phyloP scores from a whole-genome alignment of 176 grass and related monocot species.

The Musa troglodytarum region DNA sequence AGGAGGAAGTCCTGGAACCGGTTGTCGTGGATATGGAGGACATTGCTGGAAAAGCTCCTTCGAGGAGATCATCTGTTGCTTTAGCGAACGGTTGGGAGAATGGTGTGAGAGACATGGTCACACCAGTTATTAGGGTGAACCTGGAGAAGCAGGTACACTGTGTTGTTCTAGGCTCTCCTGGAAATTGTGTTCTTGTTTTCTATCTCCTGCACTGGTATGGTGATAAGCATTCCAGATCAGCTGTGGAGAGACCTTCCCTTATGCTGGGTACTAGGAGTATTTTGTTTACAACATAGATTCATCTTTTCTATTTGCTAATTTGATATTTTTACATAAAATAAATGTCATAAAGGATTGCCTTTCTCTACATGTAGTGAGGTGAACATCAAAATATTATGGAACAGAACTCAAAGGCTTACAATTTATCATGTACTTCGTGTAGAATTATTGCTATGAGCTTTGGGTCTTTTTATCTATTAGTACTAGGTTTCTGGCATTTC shows the following conservation, averaged over 20 bases:
- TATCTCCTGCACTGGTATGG: background rate
- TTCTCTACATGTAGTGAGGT: background rate
- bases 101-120: conserved; percentile 73
- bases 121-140: conserved; percentile 71
- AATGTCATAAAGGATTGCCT: background rate
- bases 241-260: background rate
- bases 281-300: background rate
- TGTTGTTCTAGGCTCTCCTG: background rate
- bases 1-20: conserved; percentile 23
- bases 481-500: too few relatives aligned
- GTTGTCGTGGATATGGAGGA: conserved; percentile 78
- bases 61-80: conserved; percentile 30
- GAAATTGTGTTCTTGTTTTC: background rate
- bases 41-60: conserved; percentile 64
- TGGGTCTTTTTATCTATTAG: too few relatives aligned
- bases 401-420: background rate
- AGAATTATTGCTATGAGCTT: too few relatives aligned
- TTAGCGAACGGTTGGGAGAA: conserved; percentile 33
- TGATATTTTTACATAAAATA: background rate
- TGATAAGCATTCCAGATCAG: background rate
- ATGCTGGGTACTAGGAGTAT: background rate
- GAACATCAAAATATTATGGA: too few relatives aligned
- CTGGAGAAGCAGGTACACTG: conserved; percentile 76
- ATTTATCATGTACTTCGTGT: too few relatives aligned
- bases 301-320: background rate